A percentile compares a stretch with the other conserved stretches of the same genome.
Evolutionary conservation across 73 alveolate genomes (phyloP).

Genomic region (Uronychia setigera): DNA sequence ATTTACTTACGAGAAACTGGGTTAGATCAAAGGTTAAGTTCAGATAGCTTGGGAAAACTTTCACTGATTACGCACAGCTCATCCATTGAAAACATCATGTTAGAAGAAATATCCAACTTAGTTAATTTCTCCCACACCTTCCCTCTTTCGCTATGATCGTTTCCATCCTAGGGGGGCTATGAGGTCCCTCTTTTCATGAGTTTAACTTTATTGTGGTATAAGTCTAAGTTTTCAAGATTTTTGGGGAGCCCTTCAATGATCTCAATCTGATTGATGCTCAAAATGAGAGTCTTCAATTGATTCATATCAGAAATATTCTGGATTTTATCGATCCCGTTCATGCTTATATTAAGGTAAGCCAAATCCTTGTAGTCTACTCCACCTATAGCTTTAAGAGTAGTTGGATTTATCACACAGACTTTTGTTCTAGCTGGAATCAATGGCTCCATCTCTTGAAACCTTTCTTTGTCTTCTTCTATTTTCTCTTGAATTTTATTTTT

Average conservation of each 20-base stretch:
- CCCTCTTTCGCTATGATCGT: no score
- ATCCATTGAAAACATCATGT: neutral
- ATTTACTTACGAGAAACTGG: neutral
- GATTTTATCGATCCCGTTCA: slow-evolving; percentile 82
- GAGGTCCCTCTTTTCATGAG: slow-evolving; percentile 82
- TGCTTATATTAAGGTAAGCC: slow-evolving; percentile 81
- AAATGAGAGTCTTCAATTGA: slow-evolving; percentile 82
- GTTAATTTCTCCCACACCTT: neutral
- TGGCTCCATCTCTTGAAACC: slow-evolving; percentile 15
- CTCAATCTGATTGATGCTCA: slow-evolving; percentile 89
- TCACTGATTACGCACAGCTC: neutral
- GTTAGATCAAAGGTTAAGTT: no score
- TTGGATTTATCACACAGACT: slow-evolving; percentile 19
- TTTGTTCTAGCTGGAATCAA: slow-evolving; percentile 51
- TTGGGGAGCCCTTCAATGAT: slow-evolving; percentile 83
- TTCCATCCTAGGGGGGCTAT: no score
- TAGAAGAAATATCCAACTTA: neutral
- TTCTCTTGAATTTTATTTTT: neutral
- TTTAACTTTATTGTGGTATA: slow-evolving; percentile 84
- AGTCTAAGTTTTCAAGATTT: slow-evolving; percentile 75
- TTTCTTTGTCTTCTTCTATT: neutral
- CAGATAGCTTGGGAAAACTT: neutral
- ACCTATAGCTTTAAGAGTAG: slow-evolving; percentile 5
- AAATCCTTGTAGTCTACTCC: slow-evolving; percentile 58
- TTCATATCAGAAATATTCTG: slow-evolving; percentile 77